phyloP scores from a whole-genome alignment of 768 basidiomycete genomes.

The Podaxis sp. region DNA sequence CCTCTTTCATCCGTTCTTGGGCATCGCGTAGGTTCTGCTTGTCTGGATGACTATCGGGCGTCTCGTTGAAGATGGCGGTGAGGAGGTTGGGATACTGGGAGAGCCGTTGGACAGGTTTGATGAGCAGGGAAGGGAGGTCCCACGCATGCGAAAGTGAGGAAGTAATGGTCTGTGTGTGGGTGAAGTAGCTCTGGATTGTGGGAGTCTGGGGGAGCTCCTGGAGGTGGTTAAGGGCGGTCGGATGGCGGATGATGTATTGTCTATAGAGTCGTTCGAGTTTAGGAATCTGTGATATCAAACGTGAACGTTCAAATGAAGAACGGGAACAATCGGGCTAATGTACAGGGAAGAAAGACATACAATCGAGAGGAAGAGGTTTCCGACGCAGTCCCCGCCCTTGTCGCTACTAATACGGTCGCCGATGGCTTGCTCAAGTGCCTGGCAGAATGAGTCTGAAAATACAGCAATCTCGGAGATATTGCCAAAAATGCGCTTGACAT shows the following conservation, averaged over 20 bases:
- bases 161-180: constrained; percentile 63
- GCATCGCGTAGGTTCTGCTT: constrained; percentile 55
- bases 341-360: constrained; percentile 40
- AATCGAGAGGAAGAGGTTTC: constrained; percentile 63
- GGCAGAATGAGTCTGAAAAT: constrained; percentile 66
- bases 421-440: constrained; percentile 62
- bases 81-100: constrained; percentile 93
- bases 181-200: constrained; percentile 63
- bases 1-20: constrained; percentile 61
- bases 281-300: constrained; percentile 47
- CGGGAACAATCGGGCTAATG: too few relatives aligned
- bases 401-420: constrained; percentile 61
- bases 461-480: constrained; percentile 75
- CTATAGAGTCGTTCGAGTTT: constrained; percentile 72
- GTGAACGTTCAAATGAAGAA: background rate
- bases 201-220: constrained; percentile 46
- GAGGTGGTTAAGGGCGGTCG: constrained; percentile 70
- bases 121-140: constrained; percentile 91
- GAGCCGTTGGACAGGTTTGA: constrained; percentile 95
- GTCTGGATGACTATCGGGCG: constrained; percentile 67
- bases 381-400: constrained; percentile 68
- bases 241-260: constrained; percentile 78
- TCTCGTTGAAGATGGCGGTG: constrained; percentile 70
- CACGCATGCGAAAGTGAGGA: constrained; percentile 80
- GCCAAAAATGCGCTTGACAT: constrained; percentile 69